Evolutionary conservation across 169 alveolate species (phyloP).

Genomic region (Plasmodium chabaudi): DNA sequence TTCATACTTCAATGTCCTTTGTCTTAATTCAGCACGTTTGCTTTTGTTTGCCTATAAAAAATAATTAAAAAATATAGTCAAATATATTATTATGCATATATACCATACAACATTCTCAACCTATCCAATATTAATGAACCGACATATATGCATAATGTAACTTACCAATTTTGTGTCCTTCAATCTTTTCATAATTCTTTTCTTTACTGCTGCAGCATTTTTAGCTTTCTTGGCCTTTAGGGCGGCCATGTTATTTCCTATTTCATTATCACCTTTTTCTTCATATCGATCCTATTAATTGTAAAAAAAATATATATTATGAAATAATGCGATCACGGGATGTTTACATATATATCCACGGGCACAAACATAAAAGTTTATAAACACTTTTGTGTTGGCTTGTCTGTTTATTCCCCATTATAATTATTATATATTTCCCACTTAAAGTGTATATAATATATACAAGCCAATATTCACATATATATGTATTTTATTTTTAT

Average conservation of each 20-base stretch:
- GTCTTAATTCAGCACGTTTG: slow-evolving; percentile 70
- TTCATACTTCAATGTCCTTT: slow-evolving; percentile 83
- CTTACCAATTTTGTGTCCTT: slow-evolving; percentile 64
- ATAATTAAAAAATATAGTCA: background rate
- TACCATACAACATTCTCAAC: background rate
- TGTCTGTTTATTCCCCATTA: too few species aligned
- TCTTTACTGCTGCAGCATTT: slow-evolving; percentile 7
- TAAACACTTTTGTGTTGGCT: too few species aligned
- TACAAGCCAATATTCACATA: too few species aligned
- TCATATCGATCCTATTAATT: slow-evolving; percentile 64
- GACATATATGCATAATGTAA: background rate
- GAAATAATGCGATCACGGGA: background rate
- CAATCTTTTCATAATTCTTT: slow-evolving; percentile 14
- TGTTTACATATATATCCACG: slow-evolving; percentile 8
- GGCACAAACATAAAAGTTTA: background rate
- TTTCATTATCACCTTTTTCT: slow-evolving; percentile 27
- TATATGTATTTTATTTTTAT: too few species aligned
- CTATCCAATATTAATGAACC: background rate
- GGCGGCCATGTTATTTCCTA: slow-evolving; percentile 42
- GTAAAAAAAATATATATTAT: background rate
- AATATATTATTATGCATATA: background rate
- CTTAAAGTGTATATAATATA: too few species aligned
- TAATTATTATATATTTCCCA: too few species aligned
- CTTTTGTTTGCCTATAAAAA: slow-evolving; percentile 30
- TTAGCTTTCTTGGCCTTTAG: slow-evolving; percentile 16